These are phyloP conservation scores for Cyclocybe aegerita DNA, from an alignment of 768 basidiomycete genomes.

Conservation along the genomic window DNA sequence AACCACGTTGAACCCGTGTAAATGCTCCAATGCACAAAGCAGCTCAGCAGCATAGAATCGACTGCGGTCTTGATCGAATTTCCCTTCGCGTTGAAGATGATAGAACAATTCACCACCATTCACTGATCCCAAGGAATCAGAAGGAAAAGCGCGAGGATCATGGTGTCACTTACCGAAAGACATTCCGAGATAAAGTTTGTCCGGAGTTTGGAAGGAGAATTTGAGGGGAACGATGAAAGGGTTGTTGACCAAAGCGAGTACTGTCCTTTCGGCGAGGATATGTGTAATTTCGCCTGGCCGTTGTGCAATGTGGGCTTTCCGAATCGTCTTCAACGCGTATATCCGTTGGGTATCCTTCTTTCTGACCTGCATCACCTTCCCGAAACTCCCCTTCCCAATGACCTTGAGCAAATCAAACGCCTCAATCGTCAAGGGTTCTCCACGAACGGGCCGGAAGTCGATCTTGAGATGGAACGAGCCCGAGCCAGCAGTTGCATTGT, in stretches of 20 bases:
- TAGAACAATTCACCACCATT: constrained; percentile 99
- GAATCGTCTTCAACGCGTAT: constrained; percentile 97
- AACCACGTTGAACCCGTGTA: constrained; percentile 97
- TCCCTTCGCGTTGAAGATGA: constrained; percentile 94
- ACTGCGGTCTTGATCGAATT: constrained; percentile 91
- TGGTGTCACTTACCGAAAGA: constrained; percentile 71
- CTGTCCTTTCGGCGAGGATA: constrained; percentile 95
- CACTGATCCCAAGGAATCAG: constrained; percentile 42
- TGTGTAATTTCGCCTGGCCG: constrained; percentile 97
- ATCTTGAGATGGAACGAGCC: constrained; percentile 97
- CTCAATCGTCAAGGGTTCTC: constrained; percentile 89
- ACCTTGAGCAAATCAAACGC: constrained; percentile 96
- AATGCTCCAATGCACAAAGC: constrained; percentile 89
- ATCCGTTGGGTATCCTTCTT: constrained; percentile 98
- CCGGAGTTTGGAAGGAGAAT: constrained; percentile 97
- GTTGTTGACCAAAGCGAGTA: constrained; percentile 95
- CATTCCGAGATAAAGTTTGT: constrained; percentile 97
- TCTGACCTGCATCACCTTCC: constrained; percentile 99
- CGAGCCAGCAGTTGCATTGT: constrained; percentile 74
- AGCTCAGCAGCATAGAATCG: constrained; percentile 99
- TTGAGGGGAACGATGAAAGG: constrained; percentile 99
- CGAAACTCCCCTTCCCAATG: constrained; percentile 96
- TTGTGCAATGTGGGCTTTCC: constrained; percentile 96
- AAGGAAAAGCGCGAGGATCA: background rate
- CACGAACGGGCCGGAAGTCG: constrained; percentile 85